Base-by-base conservation (phyloP, 768 basidiomycete genomes). In the Boletus tomentosulus region DNA sequence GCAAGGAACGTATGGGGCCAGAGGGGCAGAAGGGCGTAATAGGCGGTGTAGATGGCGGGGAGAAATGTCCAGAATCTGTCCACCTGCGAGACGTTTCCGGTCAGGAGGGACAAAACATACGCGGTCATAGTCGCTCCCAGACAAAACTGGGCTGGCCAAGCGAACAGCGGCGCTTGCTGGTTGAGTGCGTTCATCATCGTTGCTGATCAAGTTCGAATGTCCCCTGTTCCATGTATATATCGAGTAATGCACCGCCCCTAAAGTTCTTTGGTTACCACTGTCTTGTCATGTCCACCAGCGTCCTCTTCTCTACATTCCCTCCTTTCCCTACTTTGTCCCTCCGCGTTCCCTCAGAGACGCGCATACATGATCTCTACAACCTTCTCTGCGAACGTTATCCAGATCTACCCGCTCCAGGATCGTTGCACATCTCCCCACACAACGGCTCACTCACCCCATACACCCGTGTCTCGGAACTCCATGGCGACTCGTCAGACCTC, bases 1-100 rank as follows among this genome's bases (percentile, higher is more conserved):
- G 66, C 63, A 15, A 87, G 65, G 22, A 71, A 65, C 10, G 74
- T 59, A 12, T 50, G 68, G 15, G 78, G 77, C 72, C 79, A 74
- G 7, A 87, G 70, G 1, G 91, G 93, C 3, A 88, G 69, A 28
- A 97, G 73, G 1, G 93, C 87, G 65, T 83, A 92, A 65, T 91
- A 91, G 1, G 85, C 83, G 1, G 86, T 82, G 70, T 95, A 96
- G 19, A 95, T 76, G 7, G 86, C 78, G 0, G 95, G 94, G 34
- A 90, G 62, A 68, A 93, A 83, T 0, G 89, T 83, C 84, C 84
- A 86, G 27, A 92, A 65, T 28, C 90, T 82, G 72, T 98, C 92
- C 25, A 95, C 92, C 66, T 93, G 90, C 1, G 87, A 90, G 46
- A 89, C 86, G 61, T 95, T 94, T 39, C 80, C 78, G 0, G 89